Evolutionary conservation across 2,329 filamentous ascomycete species (phyloP).

Genomic region (Bisporella sp.): DNA sequence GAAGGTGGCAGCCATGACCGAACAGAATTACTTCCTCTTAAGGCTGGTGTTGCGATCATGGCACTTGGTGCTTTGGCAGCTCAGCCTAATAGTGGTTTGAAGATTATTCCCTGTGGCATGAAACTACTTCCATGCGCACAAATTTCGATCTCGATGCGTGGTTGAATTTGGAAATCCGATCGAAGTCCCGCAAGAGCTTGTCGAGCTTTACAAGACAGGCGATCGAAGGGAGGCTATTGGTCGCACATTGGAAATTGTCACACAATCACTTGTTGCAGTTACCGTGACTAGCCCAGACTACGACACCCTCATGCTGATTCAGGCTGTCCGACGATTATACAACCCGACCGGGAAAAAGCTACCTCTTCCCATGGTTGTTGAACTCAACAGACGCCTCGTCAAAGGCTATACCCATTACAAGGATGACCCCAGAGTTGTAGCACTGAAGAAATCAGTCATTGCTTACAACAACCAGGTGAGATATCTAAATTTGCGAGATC

Average conservation of each 20-base stretch:
- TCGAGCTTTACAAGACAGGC: slow-evolving; percentile 77
- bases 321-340: slow-evolving; percentile 87
- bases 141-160: slow-evolving; percentile 92
- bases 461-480: slow-evolving; percentile 57
- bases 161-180: slow-evolving; percentile 91
- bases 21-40: slow-evolving; percentile 82
- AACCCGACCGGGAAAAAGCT: slow-evolving; percentile 57
- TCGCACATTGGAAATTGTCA: slow-evolving; percentile 62
- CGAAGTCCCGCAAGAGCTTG: slow-evolving; percentile 73
- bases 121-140: slow-evolving; percentile 99
- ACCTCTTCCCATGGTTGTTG: slow-evolving; percentile 30
- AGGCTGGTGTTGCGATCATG: slow-evolving; percentile 95
- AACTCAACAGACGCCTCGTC: slow-evolving; percentile 84
- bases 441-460: slow-evolving; percentile 9
- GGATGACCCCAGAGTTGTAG: slow-evolving; percentile 9
- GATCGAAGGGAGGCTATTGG: slow-evolving; percentile 83
- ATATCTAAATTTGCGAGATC: slow-evolving; percentile 11
- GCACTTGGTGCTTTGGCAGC: slow-evolving; percentile 83
- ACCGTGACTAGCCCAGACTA: slow-evolving; percentile 94
- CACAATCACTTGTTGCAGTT: slow-evolving; percentile 66
- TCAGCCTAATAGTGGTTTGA: slow-evolving; percentile 70
- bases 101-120: slow-evolving; percentile 96
- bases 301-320: slow-evolving; percentile 83
- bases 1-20: slow-evolving; percentile 86
- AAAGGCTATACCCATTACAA: slow-evolving; percentile 62